Conservation (phyloP, 768 basidiomycete species). For the Piloderma croceum region DNA sequence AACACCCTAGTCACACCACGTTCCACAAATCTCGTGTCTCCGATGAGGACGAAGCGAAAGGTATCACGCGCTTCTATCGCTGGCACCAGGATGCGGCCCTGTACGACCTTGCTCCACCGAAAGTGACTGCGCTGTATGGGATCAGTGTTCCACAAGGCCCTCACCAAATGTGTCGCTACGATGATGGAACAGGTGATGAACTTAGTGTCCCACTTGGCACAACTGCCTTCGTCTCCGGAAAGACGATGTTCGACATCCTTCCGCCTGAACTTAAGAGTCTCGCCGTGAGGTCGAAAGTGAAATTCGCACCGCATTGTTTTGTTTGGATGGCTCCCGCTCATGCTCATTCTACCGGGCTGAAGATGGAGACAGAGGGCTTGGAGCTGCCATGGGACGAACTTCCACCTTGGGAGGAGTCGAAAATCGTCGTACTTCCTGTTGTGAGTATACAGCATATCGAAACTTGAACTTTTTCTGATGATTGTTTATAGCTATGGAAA, state of each 20-base stretch:
- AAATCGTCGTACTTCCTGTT: slow-evolving; percentile 67
- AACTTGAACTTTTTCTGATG: background rate
- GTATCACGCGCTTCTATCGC: slow-evolving; percentile 83
- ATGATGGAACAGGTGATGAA: slow-evolving; percentile 85
- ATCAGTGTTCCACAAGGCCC: slow-evolving; percentile 64
- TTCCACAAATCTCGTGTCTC: slow-evolving; percentile 82
- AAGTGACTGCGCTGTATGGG: slow-evolving; percentile 81
- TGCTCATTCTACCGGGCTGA: slow-evolving; percentile 73
- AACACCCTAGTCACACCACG: slow-evolving; percentile 79
- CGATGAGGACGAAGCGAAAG: slow-evolving; percentile 66
- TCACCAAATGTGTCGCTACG: slow-evolving; percentile 64
- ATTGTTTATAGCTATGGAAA: slow-evolving; percentile 67
- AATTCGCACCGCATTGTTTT: slow-evolving; percentile 82
- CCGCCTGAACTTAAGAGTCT: slow-evolving; percentile 69
- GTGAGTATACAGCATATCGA: slow-evolving; percentile 24
- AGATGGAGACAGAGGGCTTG: slow-evolving; percentile 71
- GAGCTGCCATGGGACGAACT: slow-evolving; percentile 65
- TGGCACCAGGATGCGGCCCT: slow-evolving; percentile 93
- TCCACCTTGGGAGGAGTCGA: slow-evolving; percentile 76
- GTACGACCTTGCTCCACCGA: slow-evolving; percentile 71
- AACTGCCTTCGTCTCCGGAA: slow-evolving; percentile 78
- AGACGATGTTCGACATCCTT: slow-evolving; percentile 79
- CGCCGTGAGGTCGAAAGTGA: slow-evolving; percentile 69
- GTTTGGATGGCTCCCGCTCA: slow-evolving; percentile 84
- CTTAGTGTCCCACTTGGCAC: slow-evolving; percentile 79